Percentiles rank a stretch among this genome's conserved stretches.
These are phyloP conservation scores for Xanthoconium purpureum DNA, from an alignment of 768 basidiomycete species.

Conservation along the genomic window DNA sequence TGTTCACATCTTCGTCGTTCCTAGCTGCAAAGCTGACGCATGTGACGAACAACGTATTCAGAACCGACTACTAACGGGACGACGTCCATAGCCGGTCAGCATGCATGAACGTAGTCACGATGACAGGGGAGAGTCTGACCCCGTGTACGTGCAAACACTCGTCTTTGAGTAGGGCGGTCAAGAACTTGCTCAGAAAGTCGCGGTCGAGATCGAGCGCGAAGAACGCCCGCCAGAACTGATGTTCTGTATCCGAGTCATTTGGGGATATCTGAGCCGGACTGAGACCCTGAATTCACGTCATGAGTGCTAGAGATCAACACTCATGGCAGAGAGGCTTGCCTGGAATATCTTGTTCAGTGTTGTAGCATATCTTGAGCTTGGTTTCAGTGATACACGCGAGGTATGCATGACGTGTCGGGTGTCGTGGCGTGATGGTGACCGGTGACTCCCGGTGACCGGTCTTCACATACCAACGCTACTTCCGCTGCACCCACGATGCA, in stretches of 20 bases:
- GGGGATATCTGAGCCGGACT: conserved; percentile 44
- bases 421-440: neutral
- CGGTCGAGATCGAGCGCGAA: conserved; percentile 52
- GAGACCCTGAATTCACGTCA: conserved; percentile 35
- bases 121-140: conserved; percentile 33
- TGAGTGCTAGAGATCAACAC: neutral
- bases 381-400: conserved; percentile 13
- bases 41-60: conserved; percentile 44
- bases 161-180: conserved; percentile 45
- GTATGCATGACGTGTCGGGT: conserved; percentile 13
- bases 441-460: neutral
- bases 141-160: conserved; percentile 48
- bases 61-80: conserved; percentile 45
- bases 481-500: conserved; percentile 10
- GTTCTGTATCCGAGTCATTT: conserved; percentile 33
- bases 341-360: conserved; percentile 50
- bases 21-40: conserved; percentile 42
- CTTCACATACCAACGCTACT: neutral
- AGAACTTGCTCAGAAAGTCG: conserved; percentile 39
- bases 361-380: conserved; percentile 47
- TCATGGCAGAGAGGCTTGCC: conserved; percentile 19
- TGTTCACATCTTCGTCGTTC: conserved; percentile 20
- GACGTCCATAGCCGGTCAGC: conserved; percentile 9
- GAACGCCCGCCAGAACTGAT: conserved; percentile 52
- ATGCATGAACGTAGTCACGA: neutral